Evolutionary conservation across 495 filamentous ascomycete species (phyloP), one percentile per base, ranked within the genome.

Genomic region (Letharia columbiana): DNA sequence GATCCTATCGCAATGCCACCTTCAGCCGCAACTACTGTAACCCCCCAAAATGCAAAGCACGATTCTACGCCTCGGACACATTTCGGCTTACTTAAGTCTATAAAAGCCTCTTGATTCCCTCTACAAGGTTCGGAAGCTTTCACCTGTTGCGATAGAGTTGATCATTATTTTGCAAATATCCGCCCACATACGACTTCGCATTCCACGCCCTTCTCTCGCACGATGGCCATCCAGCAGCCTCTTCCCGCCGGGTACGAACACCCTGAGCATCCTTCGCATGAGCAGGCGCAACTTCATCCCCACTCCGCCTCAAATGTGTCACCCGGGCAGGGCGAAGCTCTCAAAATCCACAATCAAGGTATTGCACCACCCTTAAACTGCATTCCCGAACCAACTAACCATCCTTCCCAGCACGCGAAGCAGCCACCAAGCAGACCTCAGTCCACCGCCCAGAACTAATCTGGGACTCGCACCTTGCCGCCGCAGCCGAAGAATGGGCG

Each of bases 381-480:
- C 10, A 28, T 18, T 0, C 11, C 41, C n/a, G 6, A 33, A 3
- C n/a, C 9, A 2, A 28, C 62, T 56, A 4, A 39, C 45, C 33
- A 6, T n/a, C 35, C 17, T 56, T 13, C 18, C 18, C 28, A 66
- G 65, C 65, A 18, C 65, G 65, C 35, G 44, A 52, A 10, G 57
- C 60, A 15, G 65, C 45, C 12, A 18, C 58, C 58, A 47, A 66
- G 9, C 2, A 13, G 18, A 49, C 31, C 45, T 42, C 41, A 2
- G 31, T 70, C 68, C 62, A 45, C 50, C 17, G 75, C 15, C 54
- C 66, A 1, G 61, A 72, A n/a, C 71, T 77, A 10, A 31, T 56
- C 44, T 78, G 77, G 77, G 73, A 76, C 61, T 60, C 68, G 60
- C 57, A 71, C 35, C 74, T 78, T 42, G 75, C 75, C 39, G 62